phyloP scores from a whole-genome alignment of 1,139 yeast species.

The Scheffersomyces illinoinensis region DNA sequence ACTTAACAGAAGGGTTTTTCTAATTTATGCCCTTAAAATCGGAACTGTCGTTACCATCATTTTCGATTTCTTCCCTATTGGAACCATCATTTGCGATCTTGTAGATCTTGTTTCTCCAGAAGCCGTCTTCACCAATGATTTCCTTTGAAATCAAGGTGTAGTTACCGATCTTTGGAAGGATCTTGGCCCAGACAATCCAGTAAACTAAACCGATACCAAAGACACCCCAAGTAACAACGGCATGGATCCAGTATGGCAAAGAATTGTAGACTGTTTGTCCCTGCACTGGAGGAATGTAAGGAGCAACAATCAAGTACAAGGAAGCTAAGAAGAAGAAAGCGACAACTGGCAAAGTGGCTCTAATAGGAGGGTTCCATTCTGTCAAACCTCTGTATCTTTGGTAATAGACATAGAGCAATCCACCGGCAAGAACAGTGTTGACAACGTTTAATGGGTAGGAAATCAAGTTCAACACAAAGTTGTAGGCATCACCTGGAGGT shows the following conservation, averaged over 20 bases:
- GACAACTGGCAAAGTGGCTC: constrained; percentile 64
- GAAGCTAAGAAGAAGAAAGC: constrained; percentile 68
- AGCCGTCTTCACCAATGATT: constrained; percentile 69
- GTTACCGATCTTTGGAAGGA: constrained; percentile 60
- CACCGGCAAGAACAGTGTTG: constrained; percentile 47
- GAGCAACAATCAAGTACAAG: constrained; percentile 72
- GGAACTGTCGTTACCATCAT: neutral
- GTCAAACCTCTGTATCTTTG: constrained; percentile 51
- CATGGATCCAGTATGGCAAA: constrained; percentile 78
- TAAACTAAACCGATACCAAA: constrained; percentile 70
- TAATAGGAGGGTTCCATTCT: constrained; percentile 76
- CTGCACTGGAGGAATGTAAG: constrained; percentile 72
- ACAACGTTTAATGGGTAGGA: constrained; percentile 53
- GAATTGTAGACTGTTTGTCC: constrained; percentile 67
- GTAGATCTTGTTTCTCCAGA: constrained; percentile 67
- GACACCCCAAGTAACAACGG: constrained; percentile 81
- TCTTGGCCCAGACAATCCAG: constrained; percentile 67
- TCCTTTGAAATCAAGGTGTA: constrained; percentile 61
- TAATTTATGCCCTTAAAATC: neutral
- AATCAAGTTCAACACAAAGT: constrained; percentile 48
- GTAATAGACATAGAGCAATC: constrained; percentile 44
- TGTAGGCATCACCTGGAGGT: constrained; percentile 53
- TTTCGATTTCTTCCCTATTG: constrained; percentile 5
- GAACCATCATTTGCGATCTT: constrained; percentile 30
- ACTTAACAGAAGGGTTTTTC: neutral